These are phyloP conservation scores for Botryosphaeria agaves DNA, from an alignment of 2,329 filamentous ascomycete genomes.

Conservation along the genomic window DNA sequence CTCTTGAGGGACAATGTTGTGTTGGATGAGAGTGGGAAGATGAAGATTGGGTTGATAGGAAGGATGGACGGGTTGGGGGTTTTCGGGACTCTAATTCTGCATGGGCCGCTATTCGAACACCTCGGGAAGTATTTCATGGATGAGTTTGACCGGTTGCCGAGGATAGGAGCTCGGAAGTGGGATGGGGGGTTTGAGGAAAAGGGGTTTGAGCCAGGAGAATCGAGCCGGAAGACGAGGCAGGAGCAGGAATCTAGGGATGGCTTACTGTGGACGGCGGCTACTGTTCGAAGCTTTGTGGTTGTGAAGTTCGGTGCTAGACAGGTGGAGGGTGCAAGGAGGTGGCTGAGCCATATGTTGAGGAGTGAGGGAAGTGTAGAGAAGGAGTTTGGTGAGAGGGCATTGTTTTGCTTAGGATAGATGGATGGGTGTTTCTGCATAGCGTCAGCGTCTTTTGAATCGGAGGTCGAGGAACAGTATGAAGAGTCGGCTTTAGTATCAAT, in stretches of 20 bases:
- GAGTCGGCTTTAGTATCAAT: not conserved
- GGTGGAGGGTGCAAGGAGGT: constrained; percentile 65
- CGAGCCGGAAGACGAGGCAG: constrained; percentile 34
- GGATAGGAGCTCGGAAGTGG: constrained; percentile 73
- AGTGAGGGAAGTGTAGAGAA: constrained; percentile 54
- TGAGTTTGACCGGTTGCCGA: constrained; percentile 61
- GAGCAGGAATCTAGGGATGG: constrained; percentile 39
- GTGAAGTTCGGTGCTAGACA: constrained; percentile 78
- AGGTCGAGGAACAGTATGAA: not conserved
- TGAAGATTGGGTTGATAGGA: constrained; percentile 8
- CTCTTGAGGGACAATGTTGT: constrained; percentile 72
- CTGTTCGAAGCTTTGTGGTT: constrained; percentile 65
- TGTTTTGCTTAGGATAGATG: constrained; percentile 48
- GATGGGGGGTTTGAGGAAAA: constrained; percentile 19
- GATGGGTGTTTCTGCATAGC: not conserved
- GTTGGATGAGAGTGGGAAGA: constrained; percentile 34
- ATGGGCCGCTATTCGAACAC: constrained; percentile 49
- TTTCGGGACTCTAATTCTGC: constrained; percentile 71
- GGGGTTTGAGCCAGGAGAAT: constrained; percentile 24
- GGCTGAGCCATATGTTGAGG: constrained; percentile 59
- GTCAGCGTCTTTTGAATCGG: not conserved
- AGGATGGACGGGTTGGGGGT: constrained; percentile 62
- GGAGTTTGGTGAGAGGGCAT: constrained; percentile 63
- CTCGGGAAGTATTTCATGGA: constrained; percentile 59
- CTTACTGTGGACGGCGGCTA: constrained; percentile 72